phyloP scores from a whole-genome alignment of 2,329 filamentous ascomycete genomes.

The Neopestalotiopsis sp. region DNA sequence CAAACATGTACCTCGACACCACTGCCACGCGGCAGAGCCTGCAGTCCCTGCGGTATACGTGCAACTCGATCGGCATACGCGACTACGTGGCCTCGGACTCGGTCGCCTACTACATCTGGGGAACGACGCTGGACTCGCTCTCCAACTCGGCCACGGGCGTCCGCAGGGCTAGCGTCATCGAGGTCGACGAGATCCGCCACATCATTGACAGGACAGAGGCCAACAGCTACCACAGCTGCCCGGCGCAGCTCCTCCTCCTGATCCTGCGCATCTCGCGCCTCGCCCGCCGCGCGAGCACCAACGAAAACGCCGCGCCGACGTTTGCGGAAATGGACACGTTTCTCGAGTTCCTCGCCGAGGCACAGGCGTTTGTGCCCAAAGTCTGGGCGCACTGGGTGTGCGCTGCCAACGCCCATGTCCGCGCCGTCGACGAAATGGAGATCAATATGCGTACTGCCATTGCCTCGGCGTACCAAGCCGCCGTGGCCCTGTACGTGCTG shows the following conservation, averaged over 20 bases:
- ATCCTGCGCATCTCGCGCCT: constrained; percentile 51
- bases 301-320: constrained; percentile 32
- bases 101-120: constrained; percentile 39
- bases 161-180: constrained; percentile 42
- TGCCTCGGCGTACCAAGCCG: constrained; percentile 52
- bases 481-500: constrained; percentile 53
- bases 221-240: constrained; percentile 49
- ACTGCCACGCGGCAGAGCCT: background rate
- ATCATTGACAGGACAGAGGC: constrained; percentile 48
- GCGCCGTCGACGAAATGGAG: constrained; percentile 43
- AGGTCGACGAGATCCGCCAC: constrained; percentile 36
- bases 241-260: constrained; percentile 49
- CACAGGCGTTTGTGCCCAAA: constrained; percentile 47
- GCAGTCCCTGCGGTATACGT: constrained; percentile 10
- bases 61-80: constrained; percentile 30
- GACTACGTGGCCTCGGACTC: constrained; percentile 56
- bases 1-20: background rate
- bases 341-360: constrained; percentile 46
- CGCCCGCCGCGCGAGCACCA: constrained; percentile 41
- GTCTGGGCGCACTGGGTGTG: constrained; percentile 48
- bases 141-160: constrained; percentile 46
- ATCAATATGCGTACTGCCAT: constrained; percentile 45
- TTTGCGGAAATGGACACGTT: constrained; percentile 42
- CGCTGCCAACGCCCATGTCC: constrained; percentile 27
- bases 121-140: constrained; percentile 40